Evolutionary conservation across 495 filamentous ascomycete species (phyloP), one percentile per base, ranked within the genome.

Genomic region (Penicillium riverlandense): DNA sequence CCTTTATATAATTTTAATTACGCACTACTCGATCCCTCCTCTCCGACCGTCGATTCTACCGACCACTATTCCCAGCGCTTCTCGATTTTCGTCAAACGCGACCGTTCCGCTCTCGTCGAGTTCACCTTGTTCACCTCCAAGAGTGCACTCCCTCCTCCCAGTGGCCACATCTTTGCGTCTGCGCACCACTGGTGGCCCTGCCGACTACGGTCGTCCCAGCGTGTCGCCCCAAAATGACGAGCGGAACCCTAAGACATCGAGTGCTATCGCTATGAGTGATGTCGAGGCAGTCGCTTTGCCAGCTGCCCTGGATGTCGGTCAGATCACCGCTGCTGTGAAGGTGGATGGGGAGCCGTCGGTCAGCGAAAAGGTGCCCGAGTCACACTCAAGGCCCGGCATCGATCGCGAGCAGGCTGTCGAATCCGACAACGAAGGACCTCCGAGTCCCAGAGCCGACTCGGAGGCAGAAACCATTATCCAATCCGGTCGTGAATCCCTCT

Each of bases 401-500:
- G 51, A 51, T 50, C 22, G 22, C 22, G 22, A 22, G 48, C 49
- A 53, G 51, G 54, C 47, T 35, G 51, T 41, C 46, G 59, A 52
- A 45, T 53, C 45, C 29, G 57, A 65, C n/a, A 56, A 49, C 37
- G 56, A 69, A 40, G 62, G 60, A 29, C 61, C 62, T 11, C 49
- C 54, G 13, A 70, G 69, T 44, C 63, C 67, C 45, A 71, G 62
- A 59, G 70, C 67, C 41, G 84, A 88, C 57, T 89, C 85, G 10
- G 86, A 90, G 61, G 85, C 86, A 44, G 85, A 89, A 65, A 90
- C 86, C 6, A 85, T 88, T 47, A 83, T 88, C 37, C 70, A 88
- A 15, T 79, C 83, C 14, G 83, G 83, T 33, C 85, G 85, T 45
- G 79, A 87, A 53, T 81, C 81, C 35, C 59, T 80, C 53, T 83